Percentiles rank a stretch among this genome's conserved stretches.
Conservation (phyloP, 345 rosid species). For the Syzygium aromaticum region DNA sequence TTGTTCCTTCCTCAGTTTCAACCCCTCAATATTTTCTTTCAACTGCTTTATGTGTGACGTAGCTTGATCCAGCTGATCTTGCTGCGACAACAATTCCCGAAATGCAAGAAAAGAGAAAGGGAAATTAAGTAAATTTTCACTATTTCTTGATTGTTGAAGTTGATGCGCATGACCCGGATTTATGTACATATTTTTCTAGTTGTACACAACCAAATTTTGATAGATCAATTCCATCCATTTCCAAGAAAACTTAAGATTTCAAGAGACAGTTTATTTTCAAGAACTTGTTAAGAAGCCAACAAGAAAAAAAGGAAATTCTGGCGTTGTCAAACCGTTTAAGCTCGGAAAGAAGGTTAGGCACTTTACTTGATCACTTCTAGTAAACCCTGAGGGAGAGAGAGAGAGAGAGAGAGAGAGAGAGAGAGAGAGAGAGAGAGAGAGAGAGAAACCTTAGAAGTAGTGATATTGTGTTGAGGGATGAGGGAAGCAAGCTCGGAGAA, state of each 20-base stretch:
- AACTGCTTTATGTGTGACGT: slow-evolving; percentile 30
- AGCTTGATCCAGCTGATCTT: slow-evolving; percentile 37
- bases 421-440: neutral
- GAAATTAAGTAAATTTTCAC: neutral
- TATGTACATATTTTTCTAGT: neutral
- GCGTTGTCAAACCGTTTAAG: neutral
- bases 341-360: neutral
- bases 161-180: neutral
- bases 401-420: neutral
- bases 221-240: neutral
- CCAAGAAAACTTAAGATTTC: neutral
- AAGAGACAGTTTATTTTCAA: neutral
- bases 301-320: neutral
- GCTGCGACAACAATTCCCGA: slow-evolving; percentile 32
- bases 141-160: neutral
- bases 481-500: slow-evolving; percentile 36
- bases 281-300: neutral
- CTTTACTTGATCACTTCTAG: neutral
- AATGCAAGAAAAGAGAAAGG: neutral
- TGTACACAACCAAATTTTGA: neutral
- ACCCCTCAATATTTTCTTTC: slow-evolving; percentile 24
- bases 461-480: slow-evolving; percentile 16
- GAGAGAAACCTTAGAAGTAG: slow-evolving; percentile 23
- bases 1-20: slow-evolving; percentile 27
- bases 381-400: neutral